Base-by-base conservation (phyloP, 2,329 filamentous ascomycete species). In the Dryadomyces sulphureus region DNA sequence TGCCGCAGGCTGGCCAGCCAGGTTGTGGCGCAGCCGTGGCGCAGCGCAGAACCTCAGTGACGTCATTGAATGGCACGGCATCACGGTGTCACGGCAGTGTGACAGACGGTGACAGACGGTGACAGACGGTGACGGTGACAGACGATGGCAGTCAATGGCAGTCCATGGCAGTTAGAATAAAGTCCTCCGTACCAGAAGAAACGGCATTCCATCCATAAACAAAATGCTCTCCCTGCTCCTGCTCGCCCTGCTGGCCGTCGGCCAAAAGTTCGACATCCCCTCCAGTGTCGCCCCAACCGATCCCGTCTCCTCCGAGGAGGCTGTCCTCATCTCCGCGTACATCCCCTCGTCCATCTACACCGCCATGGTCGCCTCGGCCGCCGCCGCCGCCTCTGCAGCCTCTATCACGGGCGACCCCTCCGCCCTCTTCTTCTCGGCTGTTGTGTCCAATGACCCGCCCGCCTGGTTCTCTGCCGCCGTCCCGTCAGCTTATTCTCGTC, bases 281-380 rank as follows among this genome's bases (percentile, higher is more conserved):
- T n/a, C n/a, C n/a, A n/a, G n/a, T n/a, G n/a, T n/a, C 27, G 27
- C 27, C 16, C 9, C 12, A n/a, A 41, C 45, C 39, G n/a, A 17
- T 11, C 20, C 48, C 25, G 43, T 7, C 11, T 58, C 53, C 21
- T 50, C 50, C 22, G 57, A 55, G 22, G 56, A 55, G 20, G 43
- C 50, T 24, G 52, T 55, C 14, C 49, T 62, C 2, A 51, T 61
- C 9, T 55, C 56, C 8, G 43, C 51, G 8, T 61, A 61, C 50
- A 55, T 62, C 25, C 59, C 60, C 2, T 21, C 54, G 7, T 48
- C 53, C 2, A 52, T 53, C 34, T 54, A 56, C 43, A 42, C 49
- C 32, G 48, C 49, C 38, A 41, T 57, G 9, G 52, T 52, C 12
- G 54, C 56, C 34, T 54, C 49, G 45, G 54, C 46, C 51, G 58